phyloP scores from a whole-genome alignment of 192 early-diverging fungal species.

The Gaertneriomyces sp. region DNA sequence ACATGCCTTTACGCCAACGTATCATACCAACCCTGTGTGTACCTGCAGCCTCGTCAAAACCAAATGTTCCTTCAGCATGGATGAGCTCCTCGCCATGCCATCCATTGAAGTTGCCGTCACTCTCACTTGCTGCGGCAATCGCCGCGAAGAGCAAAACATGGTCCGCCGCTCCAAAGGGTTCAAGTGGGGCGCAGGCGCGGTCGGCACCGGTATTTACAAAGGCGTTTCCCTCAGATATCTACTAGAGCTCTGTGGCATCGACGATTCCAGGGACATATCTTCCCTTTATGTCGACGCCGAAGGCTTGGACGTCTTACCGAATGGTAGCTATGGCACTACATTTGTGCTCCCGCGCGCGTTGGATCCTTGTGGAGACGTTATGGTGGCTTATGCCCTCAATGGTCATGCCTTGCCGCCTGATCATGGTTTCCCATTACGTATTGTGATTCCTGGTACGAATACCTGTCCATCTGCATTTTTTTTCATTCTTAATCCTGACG shows the following conservation, averaged over 20 bases:
- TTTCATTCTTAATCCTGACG: no score
- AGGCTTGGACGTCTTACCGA: constrained; percentile 54
- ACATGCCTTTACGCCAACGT: not conserved
- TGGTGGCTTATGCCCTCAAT: constrained; percentile 81
- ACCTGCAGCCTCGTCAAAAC: constrained; percentile 3
- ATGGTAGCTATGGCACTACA: constrained; percentile 73
- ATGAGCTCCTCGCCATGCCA: constrained; percentile 44
- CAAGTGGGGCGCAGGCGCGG: constrained; percentile 55
- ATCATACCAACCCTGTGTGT: not conserved
- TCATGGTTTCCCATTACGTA: constrained; percentile 81
- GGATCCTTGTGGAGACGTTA: constrained; percentile 64
- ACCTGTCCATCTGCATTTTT: no score
- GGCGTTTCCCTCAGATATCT: constrained; percentile 56
- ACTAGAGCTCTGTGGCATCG: constrained; percentile 36
- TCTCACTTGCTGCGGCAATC: constrained; percentile 63
- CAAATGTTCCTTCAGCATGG: constrained; percentile 43
- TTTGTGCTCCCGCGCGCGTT: constrained; percentile 61
- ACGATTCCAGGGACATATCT: constrained; percentile 16
- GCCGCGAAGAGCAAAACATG: constrained; percentile 69
- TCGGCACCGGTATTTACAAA: constrained; percentile 58
- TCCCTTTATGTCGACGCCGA: constrained; percentile 54
- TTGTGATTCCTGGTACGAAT: constrained; percentile 81
- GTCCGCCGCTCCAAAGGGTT: constrained; percentile 60
- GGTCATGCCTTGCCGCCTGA: constrained; percentile 67
- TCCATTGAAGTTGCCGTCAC: constrained; percentile 50